These are phyloP conservation scores for Plasmodium sp. DNA, from an alignment of 169 alveolate species.

Conservation along the genomic window DNA sequence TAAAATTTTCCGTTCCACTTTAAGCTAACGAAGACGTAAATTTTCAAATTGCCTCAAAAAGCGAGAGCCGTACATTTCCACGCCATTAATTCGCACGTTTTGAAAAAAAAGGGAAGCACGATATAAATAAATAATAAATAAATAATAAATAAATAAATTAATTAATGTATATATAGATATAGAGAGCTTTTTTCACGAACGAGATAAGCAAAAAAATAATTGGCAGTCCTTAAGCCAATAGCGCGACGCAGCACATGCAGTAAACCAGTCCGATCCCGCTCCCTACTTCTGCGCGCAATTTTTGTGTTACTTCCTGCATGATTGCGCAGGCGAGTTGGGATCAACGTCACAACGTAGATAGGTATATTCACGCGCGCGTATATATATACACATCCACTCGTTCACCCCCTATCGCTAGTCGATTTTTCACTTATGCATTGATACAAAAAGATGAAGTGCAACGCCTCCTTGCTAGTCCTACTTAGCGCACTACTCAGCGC, in stretches of 20 bases:
- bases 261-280: neutral
- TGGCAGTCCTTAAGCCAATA: neutral
- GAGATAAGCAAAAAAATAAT: neutral
- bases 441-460: constrained; percentile 44
- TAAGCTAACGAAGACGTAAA: neutral
- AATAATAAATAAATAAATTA: too few relatives aligned
- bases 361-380: neutral
- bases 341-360: neutral
- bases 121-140: neutral
- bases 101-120: neutral
- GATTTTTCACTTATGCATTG: neutral
- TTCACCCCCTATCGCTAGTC: neutral
- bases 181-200: neutral
- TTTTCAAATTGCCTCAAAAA: neutral
- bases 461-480: constrained; percentile 6
- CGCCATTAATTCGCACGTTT: neutral
- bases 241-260: neutral
- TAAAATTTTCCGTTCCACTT: constrained; percentile 4
- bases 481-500: constrained; percentile 7
- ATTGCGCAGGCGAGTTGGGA: neutral
- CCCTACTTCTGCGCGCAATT: neutral
- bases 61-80: neutral
- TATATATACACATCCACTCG: neutral
- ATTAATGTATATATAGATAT: neutral
- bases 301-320: neutral